Base-by-base conservation (phyloP, 73 alveolate genomes). In the Symbiodinium natans region DNA sequence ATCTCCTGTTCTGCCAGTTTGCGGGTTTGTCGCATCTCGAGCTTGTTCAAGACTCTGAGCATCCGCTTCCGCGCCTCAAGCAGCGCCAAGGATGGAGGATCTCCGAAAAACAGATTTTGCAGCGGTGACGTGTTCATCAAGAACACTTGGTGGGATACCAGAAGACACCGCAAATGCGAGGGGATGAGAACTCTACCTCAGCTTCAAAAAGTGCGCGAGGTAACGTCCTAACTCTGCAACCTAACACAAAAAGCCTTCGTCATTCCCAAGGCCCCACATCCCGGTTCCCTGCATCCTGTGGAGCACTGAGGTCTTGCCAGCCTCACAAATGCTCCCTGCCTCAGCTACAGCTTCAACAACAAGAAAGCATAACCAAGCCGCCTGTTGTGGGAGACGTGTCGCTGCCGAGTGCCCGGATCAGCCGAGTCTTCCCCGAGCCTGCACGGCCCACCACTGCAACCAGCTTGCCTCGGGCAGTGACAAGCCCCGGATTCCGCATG, bases 61-160 rank as follows among this genome's bases (percentile, higher is more conserved):
- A 87, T 56, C n/a, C 94, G 94, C 21, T 87, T 56, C 31, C 94
- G 38, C 38, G 52, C 85, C 56, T 87, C 94, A 7, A 56, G 43
- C 21, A 1, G 38, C 40, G 83, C 94, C 68, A 87, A 31, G 5
- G 83, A 56, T 8, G 52, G 84, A 6, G 94, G 94, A 27, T 87
- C 94, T 8, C 94, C 94, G 39, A 87, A 87, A 63, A 87, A 87
- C 42, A 87, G 94, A 1, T 38, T 54, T 84, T 87, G 94, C 94
- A 87, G 39, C n/a, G 94, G 94, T 17, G 94, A 36, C 68, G 42
- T 87, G 83, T 73, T 36, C 94, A 87, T 87, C 42, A 87, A 56
- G 41, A 87, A 52, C 17, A 71, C 83, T 56, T 87, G 94, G 29
- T 87, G 94, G 4, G 94, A 54, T 63, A 87, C 94, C 84, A 87